phyloP scores from a whole-genome alignment of 1,284 basidiomycete species.

The Schizophyllum commune region DNA sequence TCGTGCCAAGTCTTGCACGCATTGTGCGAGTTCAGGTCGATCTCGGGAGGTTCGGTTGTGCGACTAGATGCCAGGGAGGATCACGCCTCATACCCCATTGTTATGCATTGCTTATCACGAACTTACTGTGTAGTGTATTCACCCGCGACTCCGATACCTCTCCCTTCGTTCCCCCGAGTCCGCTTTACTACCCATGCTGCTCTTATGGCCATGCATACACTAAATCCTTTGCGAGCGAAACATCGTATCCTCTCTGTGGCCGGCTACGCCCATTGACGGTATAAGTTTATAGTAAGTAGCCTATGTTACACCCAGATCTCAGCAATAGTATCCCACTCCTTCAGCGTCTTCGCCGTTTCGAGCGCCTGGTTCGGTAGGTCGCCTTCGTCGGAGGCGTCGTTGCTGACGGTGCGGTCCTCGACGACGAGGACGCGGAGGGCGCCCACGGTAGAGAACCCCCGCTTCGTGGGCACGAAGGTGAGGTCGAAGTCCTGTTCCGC shows the following conservation, averaged over 20 bases:
- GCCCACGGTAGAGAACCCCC: constrained; percentile 53
- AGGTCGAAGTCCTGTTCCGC: constrained; percentile 52
- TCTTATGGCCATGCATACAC: background rate
- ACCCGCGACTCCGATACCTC: background rate
- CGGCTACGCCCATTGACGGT: no score
- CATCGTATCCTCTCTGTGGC: no score
- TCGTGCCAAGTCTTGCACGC: no score
- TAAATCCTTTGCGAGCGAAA: background rate
- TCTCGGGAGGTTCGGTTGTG: background rate
- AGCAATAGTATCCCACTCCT: constrained; percentile 60
- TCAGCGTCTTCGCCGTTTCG: constrained; percentile 30
- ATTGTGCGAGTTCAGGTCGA: no score
- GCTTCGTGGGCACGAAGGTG: constrained; percentile 43
- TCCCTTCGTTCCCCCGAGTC: background rate
- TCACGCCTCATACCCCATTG: background rate
- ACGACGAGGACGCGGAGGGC: constrained; percentile 56
- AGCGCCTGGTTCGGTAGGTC: constrained; percentile 10
- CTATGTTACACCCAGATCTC: constrained; percentile 51
- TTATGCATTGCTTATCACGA: background rate
- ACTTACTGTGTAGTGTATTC: background rate
- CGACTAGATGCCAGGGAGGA: background rate
- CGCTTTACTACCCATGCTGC: background rate
- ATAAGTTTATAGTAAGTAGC: no score
- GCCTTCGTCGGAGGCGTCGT: constrained; percentile 19
- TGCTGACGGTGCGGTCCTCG: constrained; percentile 35